Conservation (phyloP, 169 alveolate genomes). For the Plasmodium gallinaceum region DNA sequence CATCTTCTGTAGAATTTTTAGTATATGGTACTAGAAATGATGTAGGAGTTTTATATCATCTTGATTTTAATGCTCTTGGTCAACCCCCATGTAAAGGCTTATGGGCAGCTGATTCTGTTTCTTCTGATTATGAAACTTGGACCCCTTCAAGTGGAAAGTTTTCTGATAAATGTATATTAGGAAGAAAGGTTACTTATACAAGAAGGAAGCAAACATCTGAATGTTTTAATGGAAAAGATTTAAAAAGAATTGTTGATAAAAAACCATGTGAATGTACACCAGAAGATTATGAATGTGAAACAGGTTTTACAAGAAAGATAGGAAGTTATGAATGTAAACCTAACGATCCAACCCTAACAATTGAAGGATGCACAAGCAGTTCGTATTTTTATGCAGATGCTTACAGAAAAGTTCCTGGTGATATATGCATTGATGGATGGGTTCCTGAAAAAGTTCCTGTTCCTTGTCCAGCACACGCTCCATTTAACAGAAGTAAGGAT, state of each 20-base stretch:
- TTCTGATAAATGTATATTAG: slow-evolving; percentile 92
- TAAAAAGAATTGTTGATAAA: slow-evolving; percentile 92
- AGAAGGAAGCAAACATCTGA: slow-evolving; percentile 96
- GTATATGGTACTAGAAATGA: slow-evolving; percentile 95
- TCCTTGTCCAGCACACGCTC: slow-evolving; percentile 93
- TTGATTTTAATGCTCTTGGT: slow-evolving; percentile 95
- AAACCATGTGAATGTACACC: slow-evolving; percentile 96
- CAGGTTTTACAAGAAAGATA: slow-evolving; percentile 92
- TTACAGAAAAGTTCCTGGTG: slow-evolving; percentile 97
- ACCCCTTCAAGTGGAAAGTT: slow-evolving; percentile 87
- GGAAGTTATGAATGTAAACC: slow-evolving; percentile 90
- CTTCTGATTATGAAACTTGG: slow-evolving; percentile 98
- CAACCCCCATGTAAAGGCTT: slow-evolving; percentile 96
- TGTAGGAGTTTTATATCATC: slow-evolving; percentile 93
- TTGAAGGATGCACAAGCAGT: slow-evolving; percentile 86
- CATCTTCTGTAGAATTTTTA: slow-evolving; percentile 95
- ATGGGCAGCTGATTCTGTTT: slow-evolving; percentile 94
- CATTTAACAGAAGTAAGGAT: slow-evolving; percentile 83
- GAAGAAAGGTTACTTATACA: slow-evolving; percentile 94
- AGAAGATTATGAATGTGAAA: slow-evolving; percentile 98
- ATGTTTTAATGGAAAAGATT: slow-evolving; percentile 97
- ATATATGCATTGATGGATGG: slow-evolving; percentile 97
- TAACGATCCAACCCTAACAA: slow-evolving; percentile 81
- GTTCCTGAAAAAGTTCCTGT: slow-evolving; percentile 91
- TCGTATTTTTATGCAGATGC: slow-evolving; percentile 88